Evolutionary conservation across 169 alveolate genomes (phyloP), one percentile per base, ranked within the genome.

Genomic region (Cryptosporidium ryanae): DNA sequence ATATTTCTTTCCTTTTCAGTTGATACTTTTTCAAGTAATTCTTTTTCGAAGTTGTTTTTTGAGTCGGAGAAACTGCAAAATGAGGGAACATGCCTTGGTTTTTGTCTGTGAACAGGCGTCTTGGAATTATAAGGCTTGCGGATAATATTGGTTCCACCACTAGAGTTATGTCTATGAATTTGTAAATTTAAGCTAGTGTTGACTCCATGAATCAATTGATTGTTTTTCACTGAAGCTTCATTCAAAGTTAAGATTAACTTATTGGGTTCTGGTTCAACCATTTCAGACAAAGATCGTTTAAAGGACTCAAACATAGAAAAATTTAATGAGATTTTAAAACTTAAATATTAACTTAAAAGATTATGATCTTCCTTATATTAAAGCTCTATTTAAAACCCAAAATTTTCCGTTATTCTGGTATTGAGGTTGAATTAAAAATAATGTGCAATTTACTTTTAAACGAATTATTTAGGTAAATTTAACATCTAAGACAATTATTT

Each of bases 21-120:
- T 43, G 87, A 76, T 3, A 76, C 52, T 23, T 76, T 55, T 15
- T 76, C 71, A 38, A 76, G 54, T 25, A 76, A 32, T 57, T 55
- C 87, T 44, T 76, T 76, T 59, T 76, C 87, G 44, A 76, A 76
- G 25, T 55, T 34, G 29, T 38, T 76, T 38, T 25, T 76, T 5
- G 70, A 57, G 27, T 76, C 87, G 17, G 63, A n/a, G 23, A 76
- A 61, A 23, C 52, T 44, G 29, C 87, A 76, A 34, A 76, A 76
- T 34, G 87, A 76, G 23, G 87, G 87, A n/a, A 76, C 87, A 76
- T 76, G 87, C n/a, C 87, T 38, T 23, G 87, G 87, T 61, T 76
- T 76, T 59, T 76, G 87, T 23, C 87, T 54, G 48, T 76, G 87
- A 46, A 76, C 10, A 17, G 87, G 87, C 15, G 87, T 76, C 21